Evolutionary conservation across 2,329 filamentous ascomycete species (phyloP).

Genomic region (Fusarium compactum): DNA sequence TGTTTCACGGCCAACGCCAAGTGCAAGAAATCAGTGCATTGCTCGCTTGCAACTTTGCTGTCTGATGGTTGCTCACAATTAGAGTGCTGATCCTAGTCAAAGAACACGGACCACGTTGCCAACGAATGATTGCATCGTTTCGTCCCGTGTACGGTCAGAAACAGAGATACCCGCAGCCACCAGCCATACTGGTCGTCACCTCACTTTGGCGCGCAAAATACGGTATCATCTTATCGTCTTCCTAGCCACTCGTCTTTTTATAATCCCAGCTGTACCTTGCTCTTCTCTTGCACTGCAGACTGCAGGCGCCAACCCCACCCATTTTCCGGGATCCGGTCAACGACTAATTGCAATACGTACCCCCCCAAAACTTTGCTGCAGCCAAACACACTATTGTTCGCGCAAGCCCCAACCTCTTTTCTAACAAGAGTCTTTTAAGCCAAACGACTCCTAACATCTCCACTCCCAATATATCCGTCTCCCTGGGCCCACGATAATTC

Average conservation of each 20-base stretch:
- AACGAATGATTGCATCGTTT: constrained; percentile 28
- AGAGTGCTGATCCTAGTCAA: constrained; percentile 21
- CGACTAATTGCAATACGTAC: constrained; percentile 30
- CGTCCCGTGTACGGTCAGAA: constrained; percentile 26
- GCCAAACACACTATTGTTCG: constrained; percentile 42
- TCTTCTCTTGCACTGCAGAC: constrained; percentile 31
- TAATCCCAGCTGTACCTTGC: constrained; percentile 22
- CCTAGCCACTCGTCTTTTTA: constrained; percentile 32
- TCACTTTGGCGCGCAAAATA: constrained; percentile 23
- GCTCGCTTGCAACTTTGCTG: constrained; percentile 27
- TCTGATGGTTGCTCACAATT: constrained; percentile 29
- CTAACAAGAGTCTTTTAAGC: constrained; percentile 32
- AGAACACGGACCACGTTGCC: constrained; percentile 21
- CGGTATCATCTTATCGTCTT: constrained; percentile 20
- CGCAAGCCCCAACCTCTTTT: constrained; percentile 45
- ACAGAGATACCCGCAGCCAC: constrained; percentile 23
- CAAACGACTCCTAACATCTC: constrained; percentile 43
- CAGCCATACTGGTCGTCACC: constrained; percentile 20
- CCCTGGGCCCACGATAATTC: constrained; percentile 39
- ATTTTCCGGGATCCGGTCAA: constrained; percentile 28
- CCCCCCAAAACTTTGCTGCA: constrained; percentile 42
- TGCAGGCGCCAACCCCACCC: constrained; percentile 38
- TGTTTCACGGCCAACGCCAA: constrained; percentile 42
- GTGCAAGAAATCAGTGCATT: constrained; percentile 42
- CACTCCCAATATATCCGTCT: constrained; percentile 48